Percentiles rank a stretch among this genome's conserved stretches.
phyloP scores from a whole-genome alignment of 768 basidiomycete species.

The Hemileccinum rubropunctum region DNA sequence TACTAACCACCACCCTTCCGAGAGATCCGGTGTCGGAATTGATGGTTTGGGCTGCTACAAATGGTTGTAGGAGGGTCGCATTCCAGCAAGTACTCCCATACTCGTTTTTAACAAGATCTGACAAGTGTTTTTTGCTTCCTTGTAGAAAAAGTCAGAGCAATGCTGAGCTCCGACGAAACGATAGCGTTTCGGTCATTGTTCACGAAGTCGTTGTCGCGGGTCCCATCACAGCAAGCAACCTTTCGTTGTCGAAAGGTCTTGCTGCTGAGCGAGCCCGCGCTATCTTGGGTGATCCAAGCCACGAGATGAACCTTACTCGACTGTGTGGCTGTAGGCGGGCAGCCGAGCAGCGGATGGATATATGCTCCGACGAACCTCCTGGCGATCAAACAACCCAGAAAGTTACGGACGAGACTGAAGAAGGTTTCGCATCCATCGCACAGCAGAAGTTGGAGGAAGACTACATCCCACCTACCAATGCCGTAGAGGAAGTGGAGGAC shows the following conservation, averaged over 20 bases:
- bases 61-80: slow-evolving; percentile 52
- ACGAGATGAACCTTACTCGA: slow-evolving; percentile 41
- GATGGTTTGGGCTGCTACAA: slow-evolving; percentile 58
- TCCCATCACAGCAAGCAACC: slow-evolving; percentile 57
- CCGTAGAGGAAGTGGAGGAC: slow-evolving; percentile 17
- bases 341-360: slow-evolving; percentile 12
- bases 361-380: slow-evolving; percentile 17
- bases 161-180: slow-evolving; percentile 41
- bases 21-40: slow-evolving; percentile 74
- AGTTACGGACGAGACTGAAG: slow-evolving; percentile 45
- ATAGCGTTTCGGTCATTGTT: slow-evolving; percentile 55
- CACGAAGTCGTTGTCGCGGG: slow-evolving; percentile 58
- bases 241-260: slow-evolving; percentile 62
- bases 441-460: slow-evolving; percentile 31
- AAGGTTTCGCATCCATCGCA: slow-evolving; percentile 48
- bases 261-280: slow-evolving; percentile 61
- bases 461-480: slow-evolving; percentile 9
- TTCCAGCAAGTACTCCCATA: slow-evolving; percentile 41
- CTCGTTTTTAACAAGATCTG: slow-evolving; percentile 1
- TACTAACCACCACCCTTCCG: slow-evolving; percentile 55
- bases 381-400: slow-evolving; percentile 19
- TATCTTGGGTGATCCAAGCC: slow-evolving; percentile 47
- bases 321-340: slow-evolving; percentile 41
- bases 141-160: slow-evolving; percentile 44
- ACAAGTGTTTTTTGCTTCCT: not conserved